phyloP scores from a whole-genome alignment of 306 rosid genomes.

The Erythrophleum fordii region DNA sequence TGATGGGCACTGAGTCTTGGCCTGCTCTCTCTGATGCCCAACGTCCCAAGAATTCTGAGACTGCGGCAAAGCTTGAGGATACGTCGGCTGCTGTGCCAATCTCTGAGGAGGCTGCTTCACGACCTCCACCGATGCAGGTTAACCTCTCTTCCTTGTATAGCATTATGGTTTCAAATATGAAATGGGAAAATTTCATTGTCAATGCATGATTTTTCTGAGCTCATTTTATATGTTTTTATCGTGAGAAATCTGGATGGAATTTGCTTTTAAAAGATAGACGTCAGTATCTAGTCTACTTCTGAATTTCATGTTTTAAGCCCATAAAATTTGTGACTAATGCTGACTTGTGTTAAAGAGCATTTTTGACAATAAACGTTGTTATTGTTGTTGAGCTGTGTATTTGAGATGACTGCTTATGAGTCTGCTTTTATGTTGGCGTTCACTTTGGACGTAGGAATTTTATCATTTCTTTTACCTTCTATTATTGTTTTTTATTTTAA shows the following conservation, averaged over 20 bases:
- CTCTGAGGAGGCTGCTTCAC: slow-evolving; percentile 46
- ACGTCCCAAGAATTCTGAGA: slow-evolving; percentile 54
- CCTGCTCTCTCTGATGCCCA: slow-evolving; percentile 87
- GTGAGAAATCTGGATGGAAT: slow-evolving; percentile 10
- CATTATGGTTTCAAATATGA: slow-evolving; percentile 21
- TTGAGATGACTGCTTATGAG: neutral
- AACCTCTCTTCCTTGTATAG: neutral
- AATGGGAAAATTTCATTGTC: neutral
- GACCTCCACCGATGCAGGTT: slow-evolving; percentile 64
- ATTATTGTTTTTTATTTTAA: neutral
- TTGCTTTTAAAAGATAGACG: slow-evolving; percentile 5
- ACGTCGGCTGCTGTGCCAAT: slow-evolving; percentile 34
- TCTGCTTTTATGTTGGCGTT: neutral
- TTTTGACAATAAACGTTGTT: neutral
- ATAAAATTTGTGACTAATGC: neutral
- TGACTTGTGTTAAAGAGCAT: neutral
- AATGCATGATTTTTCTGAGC: neutral
- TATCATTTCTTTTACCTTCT: neutral
- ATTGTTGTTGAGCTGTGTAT: neutral
- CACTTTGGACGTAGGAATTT: neutral
- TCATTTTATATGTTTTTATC: neutral
- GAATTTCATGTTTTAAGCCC: slow-evolving; percentile 3
- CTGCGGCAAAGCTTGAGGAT: slow-evolving; percentile 46
- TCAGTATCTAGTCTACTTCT: neutral
- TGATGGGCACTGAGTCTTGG: slow-evolving; percentile 85